These are phyloP conservation scores for Claviceps sorghi DNA, from an alignment of 2,329 filamentous ascomycete genomes.

Conservation along the genomic window DNA sequence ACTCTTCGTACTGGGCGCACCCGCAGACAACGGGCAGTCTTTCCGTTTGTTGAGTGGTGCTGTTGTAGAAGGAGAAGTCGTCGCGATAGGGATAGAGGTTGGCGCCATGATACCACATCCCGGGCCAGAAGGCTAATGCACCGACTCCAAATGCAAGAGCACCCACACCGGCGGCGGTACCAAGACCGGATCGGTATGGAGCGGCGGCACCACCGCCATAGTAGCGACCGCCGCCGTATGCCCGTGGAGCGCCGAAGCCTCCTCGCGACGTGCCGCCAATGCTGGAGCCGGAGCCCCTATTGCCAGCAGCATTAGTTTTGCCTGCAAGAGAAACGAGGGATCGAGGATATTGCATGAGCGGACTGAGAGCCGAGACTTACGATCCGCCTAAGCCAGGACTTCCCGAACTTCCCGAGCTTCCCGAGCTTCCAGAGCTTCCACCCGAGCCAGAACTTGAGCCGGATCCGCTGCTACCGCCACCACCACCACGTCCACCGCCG, in stretches of 20 bases:
- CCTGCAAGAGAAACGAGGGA: background rate
- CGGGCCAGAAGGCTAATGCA: constrained; percentile 45
- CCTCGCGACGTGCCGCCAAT: constrained; percentile 37
- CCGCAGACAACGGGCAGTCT: constrained; percentile 25
- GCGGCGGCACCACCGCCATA: constrained; percentile 50
- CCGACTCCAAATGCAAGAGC: constrained; percentile 36
- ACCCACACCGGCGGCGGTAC: constrained; percentile 35
- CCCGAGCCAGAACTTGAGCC: constrained; percentile 4
- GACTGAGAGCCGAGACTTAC: constrained; percentile 1
- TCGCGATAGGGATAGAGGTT: constrained; percentile 40
- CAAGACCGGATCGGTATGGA: constrained; percentile 46
- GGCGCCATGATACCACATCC: constrained; percentile 47
- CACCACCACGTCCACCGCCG: constrained; percentile 34
- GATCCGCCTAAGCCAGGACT: constrained; percentile 6
- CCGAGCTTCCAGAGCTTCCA: constrained; percentile 4
- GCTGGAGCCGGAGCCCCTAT: constrained; percentile 19
- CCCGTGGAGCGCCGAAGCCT: constrained; percentile 42
- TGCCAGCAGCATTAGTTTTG: constrained; percentile 9
- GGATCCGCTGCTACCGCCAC: constrained; percentile 15
- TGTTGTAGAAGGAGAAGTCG: constrained; percentile 34
- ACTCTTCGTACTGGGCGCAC: constrained; percentile 36
- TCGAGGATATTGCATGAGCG: background rate
- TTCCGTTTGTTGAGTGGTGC: constrained; percentile 26
- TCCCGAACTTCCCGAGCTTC: constrained; percentile 5
- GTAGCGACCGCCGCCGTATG: constrained; percentile 47